Evolutionary conservation across 352 stramenopile genomes (phyloP), one percentile per base, ranked within the genome.

Genomic region (Globisporangium paddicum): DNA sequence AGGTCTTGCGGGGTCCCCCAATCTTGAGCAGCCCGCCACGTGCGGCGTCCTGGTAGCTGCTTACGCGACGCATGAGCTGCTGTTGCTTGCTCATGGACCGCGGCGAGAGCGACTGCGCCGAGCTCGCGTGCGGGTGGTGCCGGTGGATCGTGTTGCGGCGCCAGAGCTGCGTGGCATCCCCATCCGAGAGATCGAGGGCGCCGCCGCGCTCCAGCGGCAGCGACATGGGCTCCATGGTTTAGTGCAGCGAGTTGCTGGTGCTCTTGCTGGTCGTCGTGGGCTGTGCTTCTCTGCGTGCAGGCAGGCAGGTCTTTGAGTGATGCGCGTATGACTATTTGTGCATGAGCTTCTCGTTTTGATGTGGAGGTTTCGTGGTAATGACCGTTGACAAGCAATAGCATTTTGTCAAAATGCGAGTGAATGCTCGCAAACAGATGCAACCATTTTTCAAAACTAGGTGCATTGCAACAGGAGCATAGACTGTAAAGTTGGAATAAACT

Each of bases 31-130:
- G 44, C 3, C 21, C 51, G 7, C 42, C 63, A 40, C 55, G 54
- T 25, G 19, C 52, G 25, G 42, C 64, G 47, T 84, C 73, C 51
- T 86, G 73, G 28, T 79, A 84, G 62, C 77, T 89, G 44, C 71
- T 75, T 13, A 86, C 79, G 51, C 79, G 79, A 6, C 77, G 79
- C 66, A 86, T 76, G 52, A 78, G 48, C 42, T 73, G 53, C 60
- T 73, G 51, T 48, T 70, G 56, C 18, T 67, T 62, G 44, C 63
- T 55, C 40, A 68, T 51, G 0, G 23, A 44, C 1, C 56, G 58
- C 5, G 72, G 71, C 11, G 73, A 77, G 13, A 86, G 53, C n/a
- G 71, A 73, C 37, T 79, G 67, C 46, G 77, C 66, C 16, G 76
- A 89, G 37, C 53, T 72, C 3, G 75, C 64, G 49, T 85, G 73